These are phyloP conservation scores for Leccinum variicolor DNA, from an alignment of 768 basidiomycete species.

Conservation along the genomic window DNA sequence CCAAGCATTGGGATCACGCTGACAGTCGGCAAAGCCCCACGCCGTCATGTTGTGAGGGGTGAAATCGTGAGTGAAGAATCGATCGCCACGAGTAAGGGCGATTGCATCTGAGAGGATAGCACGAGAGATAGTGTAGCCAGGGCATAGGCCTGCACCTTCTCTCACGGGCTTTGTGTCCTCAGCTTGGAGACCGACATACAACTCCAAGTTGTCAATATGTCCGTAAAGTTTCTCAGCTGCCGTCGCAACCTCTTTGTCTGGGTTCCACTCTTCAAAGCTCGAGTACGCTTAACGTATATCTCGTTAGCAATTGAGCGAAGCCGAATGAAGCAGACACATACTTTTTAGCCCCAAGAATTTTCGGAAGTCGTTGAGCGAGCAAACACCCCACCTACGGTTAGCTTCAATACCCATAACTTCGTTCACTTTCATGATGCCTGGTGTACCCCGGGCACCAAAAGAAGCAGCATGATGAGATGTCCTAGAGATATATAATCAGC, in stretches of 20 bases:
- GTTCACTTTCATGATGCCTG: slow-evolving; percentile 68
- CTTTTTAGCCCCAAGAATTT: slow-evolving; percentile 78
- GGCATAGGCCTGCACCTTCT: slow-evolving; percentile 81
- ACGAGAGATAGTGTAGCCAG: slow-evolving; percentile 81
- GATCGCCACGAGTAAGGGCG: slow-evolving; percentile 81
- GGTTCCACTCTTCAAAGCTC: slow-evolving; percentile 81
- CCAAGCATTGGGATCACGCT: slow-evolving; percentile 65
- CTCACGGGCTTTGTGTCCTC: slow-evolving; percentile 73
- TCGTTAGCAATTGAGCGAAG: neutral
- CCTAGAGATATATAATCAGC: slow-evolving; percentile 31
- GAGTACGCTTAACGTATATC: slow-evolving; percentile 47
- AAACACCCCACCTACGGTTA: slow-evolving; percentile 75
- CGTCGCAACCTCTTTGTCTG: slow-evolving; percentile 60
- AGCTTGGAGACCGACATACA: slow-evolving; percentile 79
- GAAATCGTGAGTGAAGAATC: slow-evolving; percentile 78
- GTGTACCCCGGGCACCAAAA: slow-evolving; percentile 77
- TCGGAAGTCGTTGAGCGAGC: slow-evolving; percentile 81
- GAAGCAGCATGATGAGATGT: slow-evolving; percentile 69
- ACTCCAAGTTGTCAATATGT: slow-evolving; percentile 70
- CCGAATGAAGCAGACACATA: slow-evolving; percentile 28
- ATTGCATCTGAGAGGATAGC: slow-evolving; percentile 87
- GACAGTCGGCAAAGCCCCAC: slow-evolving; percentile 84
- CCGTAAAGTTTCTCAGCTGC: slow-evolving; percentile 79
- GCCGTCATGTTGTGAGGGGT: slow-evolving; percentile 78
- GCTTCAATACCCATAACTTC: slow-evolving; percentile 85